These are phyloP conservation scores for Pisolithus microcarpus DNA, from an alignment of 768 basidiomycete species.

Conservation along the genomic window DNA sequence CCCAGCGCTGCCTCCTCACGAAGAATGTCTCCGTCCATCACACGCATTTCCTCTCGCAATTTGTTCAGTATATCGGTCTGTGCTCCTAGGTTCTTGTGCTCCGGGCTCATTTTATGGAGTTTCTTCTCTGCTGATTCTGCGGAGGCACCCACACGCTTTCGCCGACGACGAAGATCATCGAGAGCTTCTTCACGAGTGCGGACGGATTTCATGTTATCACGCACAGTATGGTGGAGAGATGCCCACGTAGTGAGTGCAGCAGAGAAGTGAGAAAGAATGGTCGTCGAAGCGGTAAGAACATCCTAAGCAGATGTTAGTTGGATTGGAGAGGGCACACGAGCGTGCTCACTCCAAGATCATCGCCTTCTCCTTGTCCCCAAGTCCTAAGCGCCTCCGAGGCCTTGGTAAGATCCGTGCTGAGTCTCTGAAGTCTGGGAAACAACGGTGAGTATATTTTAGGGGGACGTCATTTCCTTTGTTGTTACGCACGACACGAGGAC, in stretches of 20 bases:
- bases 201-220: slow-evolving; percentile 67
- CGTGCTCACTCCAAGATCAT: slow-evolving; percentile 63
- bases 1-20: slow-evolving; percentile 72
- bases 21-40: slow-evolving; percentile 78
- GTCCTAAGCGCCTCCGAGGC: slow-evolving; percentile 63
- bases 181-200: slow-evolving; percentile 79
- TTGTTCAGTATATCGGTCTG: slow-evolving; percentile 70
- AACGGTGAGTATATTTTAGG: not conserved
- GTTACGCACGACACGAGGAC: slow-evolving; percentile 65
- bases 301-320: slow-evolving; percentile 42
- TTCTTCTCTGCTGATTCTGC: slow-evolving; percentile 86
- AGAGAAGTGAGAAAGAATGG: slow-evolving; percentile 60
- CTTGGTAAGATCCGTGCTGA: slow-evolving; percentile 58
- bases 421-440: slow-evolving; percentile 47
- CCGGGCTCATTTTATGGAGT: slow-evolving; percentile 80
- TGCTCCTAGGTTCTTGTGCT: slow-evolving; percentile 71
- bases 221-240: slow-evolving; percentile 56
- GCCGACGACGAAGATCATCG: slow-evolving; percentile 65
- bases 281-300: slow-evolving; percentile 61
- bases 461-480: not conserved
- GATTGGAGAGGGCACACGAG: not conserved
- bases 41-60: slow-evolving; percentile 68
- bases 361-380: slow-evolving; percentile 78
- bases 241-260: slow-evolving; percentile 64
- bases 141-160: slow-evolving; percentile 57